phyloP scores from a whole-genome alignment of 2,329 filamentous ascomycete species.

The Cercospora beticola region DNA sequence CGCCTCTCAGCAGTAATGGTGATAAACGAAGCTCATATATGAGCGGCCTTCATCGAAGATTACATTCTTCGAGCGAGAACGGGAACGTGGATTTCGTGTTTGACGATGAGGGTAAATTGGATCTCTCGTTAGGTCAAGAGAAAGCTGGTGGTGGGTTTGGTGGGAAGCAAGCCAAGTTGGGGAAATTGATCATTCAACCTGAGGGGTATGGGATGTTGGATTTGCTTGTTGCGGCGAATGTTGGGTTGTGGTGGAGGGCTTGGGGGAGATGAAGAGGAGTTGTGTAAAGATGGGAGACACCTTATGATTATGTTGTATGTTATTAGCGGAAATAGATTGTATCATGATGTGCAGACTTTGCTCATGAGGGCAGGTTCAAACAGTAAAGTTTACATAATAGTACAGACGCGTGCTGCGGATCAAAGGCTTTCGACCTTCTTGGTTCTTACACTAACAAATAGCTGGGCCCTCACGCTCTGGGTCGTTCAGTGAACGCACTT shows the following conservation, averaged over 20 bases:
- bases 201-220: constrained; percentile 96
- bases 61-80: constrained; percentile 19
- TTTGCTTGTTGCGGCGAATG: constrained; percentile 82
- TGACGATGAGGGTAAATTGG: constrained; percentile 53
- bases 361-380: neutral
- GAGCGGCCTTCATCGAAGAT: constrained; percentile 16
- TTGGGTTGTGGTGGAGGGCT: constrained; percentile 90
- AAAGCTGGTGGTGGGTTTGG: constrained; percentile 80
- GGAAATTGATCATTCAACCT: constrained; percentile 85
- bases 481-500: too few species aligned
- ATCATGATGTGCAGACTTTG: neutral
- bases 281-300: neutral
- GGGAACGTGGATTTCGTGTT: constrained; percentile 27
- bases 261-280: constrained; percentile 41
- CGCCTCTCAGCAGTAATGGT: constrained; percentile 27
- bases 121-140: constrained; percentile 76
- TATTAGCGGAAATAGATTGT: neutral
- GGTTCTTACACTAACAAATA: neutral
- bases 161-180: constrained; percentile 86
- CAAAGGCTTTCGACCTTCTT: neutral
- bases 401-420: neutral
- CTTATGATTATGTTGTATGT: neutral
- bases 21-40: constrained; percentile 33
- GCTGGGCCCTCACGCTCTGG: neutral
- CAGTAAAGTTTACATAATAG: neutral